Conservation (phyloP, 2,329 filamentous ascomycete species). For the Cryoendolithus antarcticus region DNA sequence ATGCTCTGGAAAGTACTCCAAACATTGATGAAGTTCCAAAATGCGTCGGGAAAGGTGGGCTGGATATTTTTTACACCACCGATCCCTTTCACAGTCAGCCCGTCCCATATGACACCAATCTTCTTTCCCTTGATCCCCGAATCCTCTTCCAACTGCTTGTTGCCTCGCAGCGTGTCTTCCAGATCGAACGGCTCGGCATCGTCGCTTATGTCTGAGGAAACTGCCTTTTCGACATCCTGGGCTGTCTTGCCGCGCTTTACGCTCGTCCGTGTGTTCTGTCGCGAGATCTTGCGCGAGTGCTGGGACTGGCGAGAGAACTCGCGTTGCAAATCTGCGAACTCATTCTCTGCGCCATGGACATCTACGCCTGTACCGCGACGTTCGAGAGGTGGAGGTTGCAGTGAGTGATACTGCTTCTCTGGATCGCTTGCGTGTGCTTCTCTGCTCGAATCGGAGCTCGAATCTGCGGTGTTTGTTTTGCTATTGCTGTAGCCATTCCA, state of each 20-base stretch:
- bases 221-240: slow-evolving; percentile 48
- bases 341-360: slow-evolving; percentile 54
- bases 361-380: slow-evolving; percentile 39
- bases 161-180: slow-evolving; percentile 59
- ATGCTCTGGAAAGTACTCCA: slow-evolving; percentile 51
- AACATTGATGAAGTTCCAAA: slow-evolving; percentile 50
- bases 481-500: no score
- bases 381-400: slow-evolving; percentile 6
- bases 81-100: slow-evolving; percentile 51
- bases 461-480: no score
- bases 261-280: slow-evolving; percentile 34
- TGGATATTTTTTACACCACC: slow-evolving; percentile 51
- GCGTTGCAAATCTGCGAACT: slow-evolving; percentile 54
- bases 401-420: background rate
- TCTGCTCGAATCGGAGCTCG: no score
- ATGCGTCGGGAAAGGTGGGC: slow-evolving; percentile 48
- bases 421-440: background rate
- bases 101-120: slow-evolving; percentile 53
- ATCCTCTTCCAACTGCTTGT: slow-evolving; percentile 56
- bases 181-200: slow-evolving; percentile 56
- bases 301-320: slow-evolving; percentile 31
- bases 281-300: slow-evolving; percentile 29
- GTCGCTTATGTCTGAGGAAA: slow-evolving; percentile 29
- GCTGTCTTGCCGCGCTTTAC: slow-evolving; percentile 29
- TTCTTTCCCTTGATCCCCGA: slow-evolving; percentile 67